These are phyloP conservation scores for Jackrogersella multiformis DNA, from an alignment of 495 filamentous ascomycete genomes.

Conservation along the genomic window DNA sequence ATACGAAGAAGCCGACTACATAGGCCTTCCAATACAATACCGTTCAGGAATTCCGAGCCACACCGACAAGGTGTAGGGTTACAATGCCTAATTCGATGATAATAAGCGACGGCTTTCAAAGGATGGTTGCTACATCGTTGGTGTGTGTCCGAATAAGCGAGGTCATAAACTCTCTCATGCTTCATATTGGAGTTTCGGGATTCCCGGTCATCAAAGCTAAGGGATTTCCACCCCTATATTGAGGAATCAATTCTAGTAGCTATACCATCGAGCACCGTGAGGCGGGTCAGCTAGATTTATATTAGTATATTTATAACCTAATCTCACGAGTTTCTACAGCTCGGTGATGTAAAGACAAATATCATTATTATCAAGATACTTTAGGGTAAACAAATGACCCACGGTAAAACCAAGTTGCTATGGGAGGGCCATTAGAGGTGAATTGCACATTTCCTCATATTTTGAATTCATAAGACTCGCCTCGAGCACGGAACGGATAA, in stretches of 20 bases:
- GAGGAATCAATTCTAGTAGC: neutral
- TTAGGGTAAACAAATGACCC: neutral
- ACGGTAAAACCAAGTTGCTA: too few species aligned
- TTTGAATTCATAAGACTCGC: neutral
- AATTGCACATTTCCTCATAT: neutral
- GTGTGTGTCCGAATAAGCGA: neutral
- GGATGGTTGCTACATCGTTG: neutral
- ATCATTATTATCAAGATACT: neutral
- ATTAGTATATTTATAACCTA: neutral
- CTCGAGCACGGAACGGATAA: neutral
- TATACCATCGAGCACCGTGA: neutral
- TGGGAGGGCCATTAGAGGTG: neutral
- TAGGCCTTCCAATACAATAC: neutral
- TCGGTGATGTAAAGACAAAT: neutral
- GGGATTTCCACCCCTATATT: neutral
- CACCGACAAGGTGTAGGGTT: neutral
- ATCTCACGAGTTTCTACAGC: neutral
- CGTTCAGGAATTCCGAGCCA: too few species aligned
- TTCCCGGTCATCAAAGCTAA: neutral
- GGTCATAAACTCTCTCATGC: neutral
- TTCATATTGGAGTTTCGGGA: neutral
- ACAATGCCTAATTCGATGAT: conserved; percentile 2
- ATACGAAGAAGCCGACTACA: neutral
- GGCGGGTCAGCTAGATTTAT: neutral
- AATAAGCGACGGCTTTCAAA: neutral